Percentiles rank a stretch among this genome's conserved stretches.
Conservation (phyloP, 2,329 filamentous ascomycete genomes). For the Pseudogymnoascus sp. region DNA sequence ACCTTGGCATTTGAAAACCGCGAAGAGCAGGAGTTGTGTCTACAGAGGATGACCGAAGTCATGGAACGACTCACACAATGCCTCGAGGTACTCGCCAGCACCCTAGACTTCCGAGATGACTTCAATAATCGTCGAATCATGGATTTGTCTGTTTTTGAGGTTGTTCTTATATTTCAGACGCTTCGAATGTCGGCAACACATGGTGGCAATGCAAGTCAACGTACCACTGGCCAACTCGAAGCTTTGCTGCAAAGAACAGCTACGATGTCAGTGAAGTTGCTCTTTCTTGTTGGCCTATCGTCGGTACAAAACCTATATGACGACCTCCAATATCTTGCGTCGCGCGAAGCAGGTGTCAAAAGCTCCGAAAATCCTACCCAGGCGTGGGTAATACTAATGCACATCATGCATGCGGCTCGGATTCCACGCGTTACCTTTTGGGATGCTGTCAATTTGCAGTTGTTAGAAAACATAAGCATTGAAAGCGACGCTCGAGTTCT, state of each 20-base stretch:
- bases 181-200: conserved; percentile 36
- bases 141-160: conserved; percentile 4
- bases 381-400: conserved; percentile 52
- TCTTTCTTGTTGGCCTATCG: conserved; percentile 37
- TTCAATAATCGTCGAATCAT: conserved; percentile 7
- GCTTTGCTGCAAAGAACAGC: conserved; percentile 38
- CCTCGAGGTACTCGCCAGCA: background rate
- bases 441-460: conserved; percentile 43
- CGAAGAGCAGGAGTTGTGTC: conserved; percentile 16
- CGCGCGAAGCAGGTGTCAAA: conserved; percentile 45
- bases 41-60: conserved; percentile 23
- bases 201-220: background rate
- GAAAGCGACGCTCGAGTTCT: conserved; percentile 37
- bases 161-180: conserved; percentile 32
- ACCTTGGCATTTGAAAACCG: conserved; percentile 16
- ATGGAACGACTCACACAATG: conserved; percentile 10
- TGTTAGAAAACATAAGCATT: conserved; percentile 32
- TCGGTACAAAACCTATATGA: conserved; percentile 40
- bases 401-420: conserved; percentile 40
- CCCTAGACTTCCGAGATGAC: background rate
- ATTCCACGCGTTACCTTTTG: conserved; percentile 51
- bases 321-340: conserved; percentile 36
- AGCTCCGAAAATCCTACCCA: conserved; percentile 37
- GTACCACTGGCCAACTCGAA: conserved; percentile 35
- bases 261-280: conserved; percentile 30